Evolutionary conservation across 1,284 basidiomycete genomes (phyloP), one percentile per base, ranked within the genome.

Genomic region (Mycosarcoma mackinlayi): DNA sequence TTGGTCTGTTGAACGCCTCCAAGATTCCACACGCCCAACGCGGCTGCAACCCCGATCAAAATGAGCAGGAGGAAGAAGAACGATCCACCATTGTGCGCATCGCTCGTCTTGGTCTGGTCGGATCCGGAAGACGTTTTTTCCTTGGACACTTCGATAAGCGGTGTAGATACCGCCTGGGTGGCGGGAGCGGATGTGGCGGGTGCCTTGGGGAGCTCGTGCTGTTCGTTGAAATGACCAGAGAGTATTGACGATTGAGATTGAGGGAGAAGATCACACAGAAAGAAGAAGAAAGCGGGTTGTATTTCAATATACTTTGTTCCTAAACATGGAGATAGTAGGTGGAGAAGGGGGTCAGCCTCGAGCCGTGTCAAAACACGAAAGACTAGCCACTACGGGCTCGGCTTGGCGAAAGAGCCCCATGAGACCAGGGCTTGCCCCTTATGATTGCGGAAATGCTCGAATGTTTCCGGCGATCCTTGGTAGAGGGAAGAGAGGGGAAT

Each of bases 51-150:
- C 4, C 13, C 54, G 1, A 50, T 64, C 4, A 67, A 6, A 24
- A 73, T 18, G 18, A 73, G 57, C 4, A 69, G 58, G 6, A 72
- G 41, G 7, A 72, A 38, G 53, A 64, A 62, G 19, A 72, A 67
- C n/a, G 49, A 59, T 4, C 13, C 31, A 8, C 54, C 47, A 24
- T 58, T 61, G 39, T 53, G 58, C 18, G 24, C 28, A 9, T 24
- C 37, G 25, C 14, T 44, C 24, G 37, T 4, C 8, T 8, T n/a
- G 19, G 45, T 18, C 25, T 44, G 38, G 14, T 41, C 18, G 27
- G 18, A 34, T 4, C 50, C 50, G 2, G 48, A 47, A 19, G 37
- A 38, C 8, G 37, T 21, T n/a, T 38, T 13, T 38, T 31, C 14
- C 4, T 47, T 41, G 1, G 60, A 44, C 18, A 42, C 33, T 9